A percentile compares a stretch with the other conserved stretches of the same genome.
Evolutionary conservation across 225 moss, liverwort and hornwort species (phyloP).

Genomic region (Takakia lepidozioides): DNA sequence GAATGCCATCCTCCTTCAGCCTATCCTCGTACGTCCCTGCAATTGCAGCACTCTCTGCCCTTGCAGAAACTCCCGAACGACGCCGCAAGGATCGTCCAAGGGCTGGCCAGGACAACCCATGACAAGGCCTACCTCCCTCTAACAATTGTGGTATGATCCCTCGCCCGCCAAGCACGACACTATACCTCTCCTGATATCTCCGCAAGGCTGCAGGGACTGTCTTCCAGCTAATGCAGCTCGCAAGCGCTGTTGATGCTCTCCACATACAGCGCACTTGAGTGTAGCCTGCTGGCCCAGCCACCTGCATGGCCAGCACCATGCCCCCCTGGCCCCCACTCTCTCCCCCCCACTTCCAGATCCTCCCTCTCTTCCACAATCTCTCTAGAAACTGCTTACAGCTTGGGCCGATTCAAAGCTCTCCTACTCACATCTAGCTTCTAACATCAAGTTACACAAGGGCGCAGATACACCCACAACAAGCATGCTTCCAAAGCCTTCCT

Average conservation of each 20-base stretch:
- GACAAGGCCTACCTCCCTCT: slow-evolving; percentile 6
- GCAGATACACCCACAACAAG: no score
- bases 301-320: slow-evolving; percentile 40
- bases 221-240: slow-evolving; percentile 2
- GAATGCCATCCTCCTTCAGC: slow-evolving; percentile 27
- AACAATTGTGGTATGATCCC: slow-evolving; percentile 5
- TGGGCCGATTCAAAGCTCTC: no score
- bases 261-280: slow-evolving; percentile 30
- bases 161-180: no score
- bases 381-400: no score
- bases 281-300: slow-evolving; percentile 32
- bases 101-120: slow-evolving; percentile 5
- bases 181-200: no score
- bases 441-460: no score
- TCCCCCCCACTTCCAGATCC: no score
- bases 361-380: no score
- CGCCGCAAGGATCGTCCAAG: slow-evolving; percentile 12
- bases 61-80: slow-evolving; percentile 13
- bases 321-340: no score
- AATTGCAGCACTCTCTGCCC: slow-evolving; percentile 23
- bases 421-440: no score
- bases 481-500: no score
- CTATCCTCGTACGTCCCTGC: slow-evolving; percentile 28
- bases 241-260: slow-evolving; percentile 17
- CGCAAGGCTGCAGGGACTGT: slow-evolving; percentile 15